Conservation (phyloP, 2,329 filamentous ascomycete species). For the Acrocalymma vagum region DNA sequence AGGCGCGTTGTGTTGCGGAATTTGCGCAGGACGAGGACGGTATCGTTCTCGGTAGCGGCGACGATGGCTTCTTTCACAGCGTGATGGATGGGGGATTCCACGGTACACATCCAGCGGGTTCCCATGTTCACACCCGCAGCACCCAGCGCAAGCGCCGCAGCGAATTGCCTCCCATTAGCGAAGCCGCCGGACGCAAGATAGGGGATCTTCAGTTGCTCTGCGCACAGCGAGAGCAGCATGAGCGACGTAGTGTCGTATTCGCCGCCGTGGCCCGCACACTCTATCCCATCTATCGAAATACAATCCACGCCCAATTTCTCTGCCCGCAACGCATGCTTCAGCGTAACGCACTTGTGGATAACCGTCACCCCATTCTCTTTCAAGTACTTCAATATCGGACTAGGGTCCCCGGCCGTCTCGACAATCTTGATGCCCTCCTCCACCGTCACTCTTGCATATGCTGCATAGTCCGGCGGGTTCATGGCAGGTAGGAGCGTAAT, state of each 20-base stretch:
- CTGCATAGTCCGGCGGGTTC: slow-evolving; percentile 35
- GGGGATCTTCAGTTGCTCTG: slow-evolving; percentile 36
- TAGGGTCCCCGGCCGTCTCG: slow-evolving; percentile 37
- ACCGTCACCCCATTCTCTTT: slow-evolving; percentile 33
- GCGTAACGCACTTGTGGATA: slow-evolving; percentile 36
- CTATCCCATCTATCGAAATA: slow-evolving; percentile 36
- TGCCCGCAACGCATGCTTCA: slow-evolving; percentile 33
- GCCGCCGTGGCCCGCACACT: slow-evolving; percentile 55
- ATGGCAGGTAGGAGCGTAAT: slow-evolving; percentile 37
- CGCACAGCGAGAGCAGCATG: slow-evolving; percentile 45
- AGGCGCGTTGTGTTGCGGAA: slow-evolving; percentile 35
- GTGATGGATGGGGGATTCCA: slow-evolving; percentile 33
- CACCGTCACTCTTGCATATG: slow-evolving; percentile 31
- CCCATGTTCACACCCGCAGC: slow-evolving; percentile 38
- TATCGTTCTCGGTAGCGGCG: slow-evolving; percentile 31
- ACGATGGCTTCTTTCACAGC: slow-evolving; percentile 38
- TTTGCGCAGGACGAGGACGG: slow-evolving; percentile 33
- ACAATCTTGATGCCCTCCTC: slow-evolving; percentile 37
- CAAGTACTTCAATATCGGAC: slow-evolving; percentile 33
- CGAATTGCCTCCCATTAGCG: slow-evolving; percentile 33
- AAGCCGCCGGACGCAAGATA: slow-evolving; percentile 37
- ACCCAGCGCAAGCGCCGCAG: slow-evolving; percentile 35
- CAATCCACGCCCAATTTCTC: slow-evolving; percentile 35
- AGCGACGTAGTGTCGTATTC: slow-evolving; percentile 64
- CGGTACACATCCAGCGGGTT: slow-evolving; percentile 36